Evolutionary conservation across 495 filamentous ascomycete species (phyloP), one percentile per base, ranked within the genome.

Genomic region (Diplogelasinospora grovesii): DNA sequence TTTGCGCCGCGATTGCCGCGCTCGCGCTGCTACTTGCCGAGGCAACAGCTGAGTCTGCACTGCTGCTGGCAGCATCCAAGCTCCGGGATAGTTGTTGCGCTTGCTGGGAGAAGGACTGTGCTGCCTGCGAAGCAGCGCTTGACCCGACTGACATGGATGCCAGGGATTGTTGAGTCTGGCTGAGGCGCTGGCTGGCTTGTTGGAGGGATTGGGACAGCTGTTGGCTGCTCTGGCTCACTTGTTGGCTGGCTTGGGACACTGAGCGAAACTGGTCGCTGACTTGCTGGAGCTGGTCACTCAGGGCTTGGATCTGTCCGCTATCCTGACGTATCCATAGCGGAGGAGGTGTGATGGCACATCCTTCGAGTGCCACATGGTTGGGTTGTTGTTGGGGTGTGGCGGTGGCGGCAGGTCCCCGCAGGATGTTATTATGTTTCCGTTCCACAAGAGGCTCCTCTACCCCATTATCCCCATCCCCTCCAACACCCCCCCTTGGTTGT

Each of bases 301-400:
- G 61, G 21, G 62, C 59, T 18, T 61, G 54, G 27, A 69, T 55
- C 34, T 69, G 65, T 24, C 60, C 56, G 28, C 65, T 45, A 30
- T 69, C 61, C 36, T 66, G 64, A 19, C 64, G 61, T n/a, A n/a
- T n/a, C n/a, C n/a, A n/a, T n/a, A n/a, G n/a, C n/a, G 46, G n/a
- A 44, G 32, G 19, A 24, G 22, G 28, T 47, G 36, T 15, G 39
- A 39, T 18, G 40, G 46, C 22, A 46, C 36, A n/a, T 24, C 24
- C 31, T 20, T 27, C 38, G n/a, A n/a, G n/a, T n/a, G n/a, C n/a
- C n/a, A n/a, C n/a, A n/a, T n/a, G n/a, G n/a, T n/a, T n/a, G n/a
- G n/a, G 22, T 19, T 21, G 41, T 33, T 18, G 33, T 35, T 8
- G 24, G 31, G 34, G 36, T 8, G 22, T 35, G 33, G 25, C 18